A percentile compares a stretch with the other conserved stretches of the same genome.
Evolutionary conservation across 2,329 filamentous ascomycete genomes (phyloP).

Genomic region (Neofusicoccum cordaticola): DNA sequence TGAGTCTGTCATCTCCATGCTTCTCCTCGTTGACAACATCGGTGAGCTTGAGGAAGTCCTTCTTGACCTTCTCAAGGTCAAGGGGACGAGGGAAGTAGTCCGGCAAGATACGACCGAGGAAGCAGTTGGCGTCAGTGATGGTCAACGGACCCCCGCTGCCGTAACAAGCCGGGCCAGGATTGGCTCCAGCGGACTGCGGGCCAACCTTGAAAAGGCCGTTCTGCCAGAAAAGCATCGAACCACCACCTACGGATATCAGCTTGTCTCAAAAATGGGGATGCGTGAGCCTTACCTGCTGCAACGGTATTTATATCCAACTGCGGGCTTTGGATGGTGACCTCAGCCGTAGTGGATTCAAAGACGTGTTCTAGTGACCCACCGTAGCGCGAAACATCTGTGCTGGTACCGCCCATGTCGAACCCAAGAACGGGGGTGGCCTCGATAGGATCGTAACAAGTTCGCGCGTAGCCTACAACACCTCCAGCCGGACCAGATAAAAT

Average conservation of each 20-base stretch:
- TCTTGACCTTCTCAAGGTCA: conserved; percentile 51
- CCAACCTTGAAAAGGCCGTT: conserved; percentile 90
- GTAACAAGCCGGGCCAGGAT: conserved; percentile 88
- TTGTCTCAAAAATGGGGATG: background rate
- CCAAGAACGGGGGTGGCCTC: conserved; percentile 86
- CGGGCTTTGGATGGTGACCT: conserved; percentile 86
- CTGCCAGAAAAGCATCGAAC: conserved; percentile 78
- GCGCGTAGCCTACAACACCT: conserved; percentile 89
- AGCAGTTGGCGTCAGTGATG: conserved; percentile 79
- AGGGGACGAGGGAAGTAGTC: conserved; percentile 36
- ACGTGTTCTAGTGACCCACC: conserved; percentile 85
- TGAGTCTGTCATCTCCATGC: conserved; percentile 44
- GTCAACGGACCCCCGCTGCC: conserved; percentile 84
- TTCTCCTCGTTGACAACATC: conserved; percentile 41
- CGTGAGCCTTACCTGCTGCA: conserved; percentile 24
- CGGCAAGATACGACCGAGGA: conserved; percentile 63
- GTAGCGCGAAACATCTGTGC: conserved; percentile 86
- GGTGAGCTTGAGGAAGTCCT: conserved; percentile 41
- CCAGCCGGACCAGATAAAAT: conserved; percentile 90
- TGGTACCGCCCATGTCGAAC: conserved; percentile 89
- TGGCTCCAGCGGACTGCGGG: conserved; percentile 82
- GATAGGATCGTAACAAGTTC: conserved; percentile 81
- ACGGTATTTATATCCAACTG: conserved; percentile 88
- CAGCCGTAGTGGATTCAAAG: conserved; percentile 89
- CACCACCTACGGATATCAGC: conserved; percentile 62